phyloP scores from a whole-genome alignment of 441 rosid genomes.

The Arabidopsis lyrata region DNA sequence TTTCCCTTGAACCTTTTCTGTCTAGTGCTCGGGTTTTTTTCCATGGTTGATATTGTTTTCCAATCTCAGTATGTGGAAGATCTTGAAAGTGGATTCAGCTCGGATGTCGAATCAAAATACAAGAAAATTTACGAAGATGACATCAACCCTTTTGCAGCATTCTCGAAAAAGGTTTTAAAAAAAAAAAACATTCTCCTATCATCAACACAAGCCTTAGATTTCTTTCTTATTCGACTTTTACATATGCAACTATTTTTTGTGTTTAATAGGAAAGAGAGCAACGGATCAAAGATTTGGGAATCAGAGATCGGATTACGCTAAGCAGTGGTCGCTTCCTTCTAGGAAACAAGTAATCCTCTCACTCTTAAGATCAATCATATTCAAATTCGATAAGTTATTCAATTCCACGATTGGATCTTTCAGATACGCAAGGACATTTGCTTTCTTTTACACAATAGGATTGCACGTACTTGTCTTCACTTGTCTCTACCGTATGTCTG shows the following conservation, averaged over 20 bases:
- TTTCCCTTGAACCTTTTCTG: background rate
- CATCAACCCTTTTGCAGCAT: constrained; percentile 98
- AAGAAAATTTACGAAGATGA: constrained; percentile 98
- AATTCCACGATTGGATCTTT: background rate
- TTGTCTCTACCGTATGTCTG: constrained; percentile 97
- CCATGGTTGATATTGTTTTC: background rate
- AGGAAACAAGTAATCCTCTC: constrained; percentile 79
- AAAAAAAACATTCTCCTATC: background rate
- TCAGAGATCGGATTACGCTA: constrained; percentile 94
- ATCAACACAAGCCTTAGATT: background rate
- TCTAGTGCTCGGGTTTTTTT: constrained; percentile 26
- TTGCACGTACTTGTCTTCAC: constrained; percentile 87
- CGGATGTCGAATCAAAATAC: constrained; percentile 98
- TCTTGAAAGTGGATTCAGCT: constrained; percentile 92
- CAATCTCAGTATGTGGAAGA: constrained; percentile 75
- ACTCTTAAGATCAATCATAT: background rate
- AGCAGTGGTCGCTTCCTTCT: constrained; percentile 95
- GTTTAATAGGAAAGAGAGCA: constrained; percentile 84
- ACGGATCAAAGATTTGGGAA: constrained; percentile 93
- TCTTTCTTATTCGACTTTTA: no score
- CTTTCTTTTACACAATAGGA: constrained; percentile 93
- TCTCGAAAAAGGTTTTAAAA: constrained; percentile 83
- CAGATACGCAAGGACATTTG: constrained; percentile 95
- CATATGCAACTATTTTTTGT: background rate
- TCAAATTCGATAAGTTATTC: background rate